phyloP scores from a whole-genome alignment of 83 land plant species.

The Thuja plicata region DNA sequence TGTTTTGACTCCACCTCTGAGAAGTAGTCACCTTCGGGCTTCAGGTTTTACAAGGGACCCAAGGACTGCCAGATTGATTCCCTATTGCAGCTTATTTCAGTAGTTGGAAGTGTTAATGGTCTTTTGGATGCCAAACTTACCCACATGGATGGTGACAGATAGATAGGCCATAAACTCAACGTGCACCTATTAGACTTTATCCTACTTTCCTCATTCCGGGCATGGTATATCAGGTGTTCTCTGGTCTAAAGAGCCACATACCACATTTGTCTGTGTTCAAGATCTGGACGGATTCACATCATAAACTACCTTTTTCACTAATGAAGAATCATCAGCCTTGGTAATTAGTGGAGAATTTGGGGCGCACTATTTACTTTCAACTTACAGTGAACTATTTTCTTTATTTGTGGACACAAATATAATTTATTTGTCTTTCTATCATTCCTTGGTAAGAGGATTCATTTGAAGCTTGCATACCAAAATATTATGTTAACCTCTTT shows the following conservation, averaged over 20 bases:
- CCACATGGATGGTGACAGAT: background rate
- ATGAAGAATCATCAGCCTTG: too few species aligned
- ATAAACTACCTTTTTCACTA: background rate
- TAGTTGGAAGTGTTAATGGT: background rate
- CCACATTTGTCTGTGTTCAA: background rate
- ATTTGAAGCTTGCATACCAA: background rate
- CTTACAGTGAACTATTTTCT: background rate
- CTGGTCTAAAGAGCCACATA: too few species aligned
- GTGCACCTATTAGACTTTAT: background rate
- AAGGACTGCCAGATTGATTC: background rate
- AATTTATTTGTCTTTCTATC: background rate
- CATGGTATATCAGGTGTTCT: background rate
- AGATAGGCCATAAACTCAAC: background rate
- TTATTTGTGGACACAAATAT: background rate
- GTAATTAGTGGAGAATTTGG: too few species aligned
- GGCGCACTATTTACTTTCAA: background rate
- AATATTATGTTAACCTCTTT: background rate
- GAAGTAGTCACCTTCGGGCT: background rate
- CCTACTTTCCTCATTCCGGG: background rate
- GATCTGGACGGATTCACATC: background rate
- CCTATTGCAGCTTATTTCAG: background rate
- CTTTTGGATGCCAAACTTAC: background rate
- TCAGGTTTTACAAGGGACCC: background rate
- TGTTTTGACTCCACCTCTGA: background rate
- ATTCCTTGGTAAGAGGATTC: background rate